Conservation (phyloP, 257 asterid species). For the Verbena officinalis region DNA sequence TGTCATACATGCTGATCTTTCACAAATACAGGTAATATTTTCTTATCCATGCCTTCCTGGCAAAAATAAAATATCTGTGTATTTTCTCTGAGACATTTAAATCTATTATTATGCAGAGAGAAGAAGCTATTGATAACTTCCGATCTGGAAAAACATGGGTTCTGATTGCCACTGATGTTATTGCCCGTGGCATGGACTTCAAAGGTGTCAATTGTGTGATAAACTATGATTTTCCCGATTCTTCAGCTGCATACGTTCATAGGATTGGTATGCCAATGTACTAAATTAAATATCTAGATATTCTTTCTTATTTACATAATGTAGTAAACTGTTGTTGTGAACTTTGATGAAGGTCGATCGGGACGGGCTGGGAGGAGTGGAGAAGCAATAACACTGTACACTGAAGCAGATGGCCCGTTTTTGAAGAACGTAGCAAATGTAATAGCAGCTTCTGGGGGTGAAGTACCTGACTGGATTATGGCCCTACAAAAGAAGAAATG, state of each 20-base stretch:
- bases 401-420: constrained; percentile 74
- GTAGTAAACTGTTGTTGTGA: constrained; percentile 18
- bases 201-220: constrained; percentile 89
- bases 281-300: too few species aligned
- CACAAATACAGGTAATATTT: constrained; percentile 59
- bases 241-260: constrained; percentile 83
- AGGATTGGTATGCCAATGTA: constrained; percentile 63
- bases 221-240: constrained; percentile 90
- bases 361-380: constrained; percentile 97
- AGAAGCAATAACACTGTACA: constrained; percentile 80
- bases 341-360: constrained; percentile 57
- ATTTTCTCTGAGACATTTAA: constrained; percentile 1
- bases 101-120: constrained; percentile 72
- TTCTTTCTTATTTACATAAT: too few species aligned
- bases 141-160: constrained; percentile 96
- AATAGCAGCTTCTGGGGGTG: constrained; percentile 79
- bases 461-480: constrained; percentile 76
- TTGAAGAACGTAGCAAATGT: constrained; percentile 80
- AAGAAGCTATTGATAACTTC: constrained; percentile 72
- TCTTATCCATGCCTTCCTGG: neutral
- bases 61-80: neutral
- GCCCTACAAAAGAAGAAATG: constrained; percentile 68
- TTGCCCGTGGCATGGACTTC: constrained; percentile 97
- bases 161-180: constrained; percentile 86
- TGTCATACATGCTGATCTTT: constrained; percentile 78